Conservation (phyloP, 1,139 yeast genomes). For the Kodamaea anthophila region DNA sequence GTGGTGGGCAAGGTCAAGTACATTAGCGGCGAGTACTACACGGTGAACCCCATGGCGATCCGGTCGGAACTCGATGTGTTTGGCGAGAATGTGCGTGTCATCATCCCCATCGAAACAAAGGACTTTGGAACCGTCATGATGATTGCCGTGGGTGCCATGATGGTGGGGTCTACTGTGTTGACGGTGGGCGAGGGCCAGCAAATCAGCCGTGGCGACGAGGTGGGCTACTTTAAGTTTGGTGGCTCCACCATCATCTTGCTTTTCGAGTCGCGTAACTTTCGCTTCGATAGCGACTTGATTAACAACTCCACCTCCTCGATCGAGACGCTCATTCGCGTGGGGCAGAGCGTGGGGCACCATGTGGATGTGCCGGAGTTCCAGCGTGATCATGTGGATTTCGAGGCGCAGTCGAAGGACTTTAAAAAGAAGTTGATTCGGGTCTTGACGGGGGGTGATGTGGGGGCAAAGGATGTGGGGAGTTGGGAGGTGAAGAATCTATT, state of each 20-base stretch:
- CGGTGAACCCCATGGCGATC: slow-evolving; percentile 97
- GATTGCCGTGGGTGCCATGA: slow-evolving; percentile 94
- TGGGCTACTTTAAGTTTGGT: slow-evolving; percentile 94
- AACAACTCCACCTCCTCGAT: slow-evolving; percentile 62
- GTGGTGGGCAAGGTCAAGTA: slow-evolving; percentile 54
- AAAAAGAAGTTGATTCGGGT: slow-evolving; percentile 53
- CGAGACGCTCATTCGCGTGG: slow-evolving; percentile 83
- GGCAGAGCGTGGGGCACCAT: slow-evolving; percentile 85
- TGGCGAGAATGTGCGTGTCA: slow-evolving; percentile 81
- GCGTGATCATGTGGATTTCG: slow-evolving; percentile 43
- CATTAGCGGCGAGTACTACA: slow-evolving; percentile 87
- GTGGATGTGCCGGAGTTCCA: slow-evolving; percentile 43
- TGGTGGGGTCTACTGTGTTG: slow-evolving; percentile 88
- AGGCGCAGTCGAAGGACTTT: slow-evolving; percentile 42
- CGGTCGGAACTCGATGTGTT: slow-evolving; percentile 83
- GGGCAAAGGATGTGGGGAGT: slow-evolving; percentile 25
- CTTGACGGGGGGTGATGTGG: slow-evolving; percentile 51
- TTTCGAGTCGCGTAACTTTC: slow-evolving; percentile 27
- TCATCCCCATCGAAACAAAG: slow-evolving; percentile 69
- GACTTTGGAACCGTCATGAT: slow-evolving; percentile 72
- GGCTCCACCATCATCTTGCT: slow-evolving; percentile 80
- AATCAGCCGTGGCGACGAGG: slow-evolving; percentile 68
- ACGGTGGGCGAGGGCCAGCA: slow-evolving; percentile 58
- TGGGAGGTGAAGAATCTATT: slow-evolving; percentile 34
- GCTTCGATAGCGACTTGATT: slow-evolving; percentile 69